These are phyloP conservation scores for Sedum album DNA, from an alignment of 164 flowering plant genomes.

Conservation along the genomic window DNA sequence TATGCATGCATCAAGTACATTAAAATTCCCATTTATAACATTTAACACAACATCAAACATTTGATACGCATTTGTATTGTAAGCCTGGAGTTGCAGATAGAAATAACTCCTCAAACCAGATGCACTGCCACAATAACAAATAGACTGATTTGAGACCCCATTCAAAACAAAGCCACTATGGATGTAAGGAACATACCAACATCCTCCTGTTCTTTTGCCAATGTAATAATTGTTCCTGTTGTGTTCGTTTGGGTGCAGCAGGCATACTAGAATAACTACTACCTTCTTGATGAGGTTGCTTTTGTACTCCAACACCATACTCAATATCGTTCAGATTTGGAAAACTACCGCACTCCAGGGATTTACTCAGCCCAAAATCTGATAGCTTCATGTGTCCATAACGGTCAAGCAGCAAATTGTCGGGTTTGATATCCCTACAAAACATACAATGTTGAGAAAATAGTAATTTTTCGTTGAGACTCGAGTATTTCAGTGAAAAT, in stretches of 20 bases:
- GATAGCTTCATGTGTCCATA: conserved; percentile 62
- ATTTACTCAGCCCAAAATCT: conserved; percentile 75
- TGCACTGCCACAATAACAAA: neutral
- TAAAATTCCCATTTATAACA: neutral
- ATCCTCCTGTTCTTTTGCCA: conserved; percentile 77
- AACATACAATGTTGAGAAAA: conserved; percentile 4
- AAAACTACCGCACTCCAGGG: conserved; percentile 70
- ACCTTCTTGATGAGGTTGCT: conserved; percentile 24
- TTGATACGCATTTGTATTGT: neutral
- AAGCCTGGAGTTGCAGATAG: neutral
- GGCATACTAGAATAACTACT: conserved; percentile 30
- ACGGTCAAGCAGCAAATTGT: conserved; percentile 68
- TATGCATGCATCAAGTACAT: neutral
- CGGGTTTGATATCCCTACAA: conserved; percentile 73
- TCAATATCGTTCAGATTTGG: conserved; percentile 11
- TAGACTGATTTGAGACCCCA: neutral
- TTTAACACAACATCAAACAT: neutral
- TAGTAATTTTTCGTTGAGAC: no score
- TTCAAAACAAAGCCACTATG: neutral
- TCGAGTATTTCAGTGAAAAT: neutral
- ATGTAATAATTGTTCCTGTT: conserved; percentile 68
- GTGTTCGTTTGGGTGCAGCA: conserved; percentile 52
- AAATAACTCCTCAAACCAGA: neutral
- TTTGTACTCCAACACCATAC: conserved; percentile 23
- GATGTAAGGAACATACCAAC: conserved; percentile 33